Evolutionary conservation across 495 filamentous ascomycete species (phyloP), one percentile per base, ranked within the genome.

Genomic region (Apiosordaria backusii): DNA sequence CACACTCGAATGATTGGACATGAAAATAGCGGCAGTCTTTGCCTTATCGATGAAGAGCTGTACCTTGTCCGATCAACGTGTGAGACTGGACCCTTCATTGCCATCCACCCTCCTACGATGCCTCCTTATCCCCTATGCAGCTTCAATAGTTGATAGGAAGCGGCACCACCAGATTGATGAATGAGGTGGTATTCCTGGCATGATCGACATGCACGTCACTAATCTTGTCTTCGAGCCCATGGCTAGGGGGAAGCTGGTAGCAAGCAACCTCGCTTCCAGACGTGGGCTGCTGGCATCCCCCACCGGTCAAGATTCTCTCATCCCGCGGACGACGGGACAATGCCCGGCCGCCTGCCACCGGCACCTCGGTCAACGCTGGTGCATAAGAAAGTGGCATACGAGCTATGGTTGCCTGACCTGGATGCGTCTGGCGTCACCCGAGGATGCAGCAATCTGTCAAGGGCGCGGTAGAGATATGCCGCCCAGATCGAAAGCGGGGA

Each of bases 391-490:
- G 35, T 7, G 25, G 57, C 57, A 59, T 19, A 45, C 35, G 35
- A 45, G 35, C 10, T 19, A 59, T 25, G 57, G 22, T 27, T 24
- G 57, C 57, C 19, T 15, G 58, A 22, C 18, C 54, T 59, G 60
- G 63, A 63, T 60, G 66, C 59, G 52, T 62, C 25, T 60, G 23
- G 60, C 60, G 40, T 6, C 64, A 63, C 60, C 67, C 67, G 67
- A 57, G 35, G 50, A 69, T 61, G 66, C 66, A 64, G 6, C 16
- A 50, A 55, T 59, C 61, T 7, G 57, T 60, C 24, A 29, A 59
- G 57, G 21, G 22, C 7, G 16, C 57, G 24, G 16, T 27, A 25
- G 24, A 59, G 57, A 59, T 59, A 59, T 59, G 57, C 57, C 57
- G 57, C 25, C 57, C 57, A 59, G 25, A 59, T 59, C 57, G 22